phyloP scores from a whole-genome alignment of 805 yeast genomes.

The Metschnikowia lunata region DNA sequence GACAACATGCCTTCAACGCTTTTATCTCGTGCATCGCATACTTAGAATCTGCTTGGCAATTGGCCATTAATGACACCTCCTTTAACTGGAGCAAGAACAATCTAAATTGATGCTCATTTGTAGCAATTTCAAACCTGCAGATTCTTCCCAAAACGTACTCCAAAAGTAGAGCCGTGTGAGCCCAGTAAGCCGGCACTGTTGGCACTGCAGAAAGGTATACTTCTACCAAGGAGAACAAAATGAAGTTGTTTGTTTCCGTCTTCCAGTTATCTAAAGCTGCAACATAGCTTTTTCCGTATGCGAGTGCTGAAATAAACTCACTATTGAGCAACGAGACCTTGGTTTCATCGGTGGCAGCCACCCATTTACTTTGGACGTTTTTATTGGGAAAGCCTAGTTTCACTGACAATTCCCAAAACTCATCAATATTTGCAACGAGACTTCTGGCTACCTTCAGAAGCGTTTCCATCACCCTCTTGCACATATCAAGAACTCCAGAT shows the following conservation, averaged over 20 bases:
- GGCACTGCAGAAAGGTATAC: constrained; percentile 25
- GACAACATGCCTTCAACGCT: constrained; percentile 2
- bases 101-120: constrained; percentile 20
- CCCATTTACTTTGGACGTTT: constrained; percentile 24
- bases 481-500: constrained; percentile 26
- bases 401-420: constrained; percentile 18
- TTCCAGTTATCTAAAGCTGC: constrained; percentile 23
- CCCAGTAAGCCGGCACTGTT: constrained; percentile 26
- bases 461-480: constrained; percentile 23
- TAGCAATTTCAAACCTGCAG: constrained; percentile 17
- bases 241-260: constrained; percentile 15
- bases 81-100: constrained; percentile 22
- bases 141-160: constrained; percentile 18
- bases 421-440: constrained; percentile 12
- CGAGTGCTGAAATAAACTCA: constrained; percentile 22
- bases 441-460: constrained; percentile 18
- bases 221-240: constrained; percentile 27
- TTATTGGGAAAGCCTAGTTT: constrained; percentile 27
- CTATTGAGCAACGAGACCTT: constrained; percentile 24
- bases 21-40: constrained; percentile 5
- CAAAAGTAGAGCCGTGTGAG: constrained; percentile 22
- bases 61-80: constrained; percentile 6
- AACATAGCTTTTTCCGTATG: constrained; percentile 17
- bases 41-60: constrained; percentile 1
- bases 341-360: constrained; percentile 18